phyloP scores from a whole-genome alignment of 306 rosid genomes.

The Sindora glabra region DNA sequence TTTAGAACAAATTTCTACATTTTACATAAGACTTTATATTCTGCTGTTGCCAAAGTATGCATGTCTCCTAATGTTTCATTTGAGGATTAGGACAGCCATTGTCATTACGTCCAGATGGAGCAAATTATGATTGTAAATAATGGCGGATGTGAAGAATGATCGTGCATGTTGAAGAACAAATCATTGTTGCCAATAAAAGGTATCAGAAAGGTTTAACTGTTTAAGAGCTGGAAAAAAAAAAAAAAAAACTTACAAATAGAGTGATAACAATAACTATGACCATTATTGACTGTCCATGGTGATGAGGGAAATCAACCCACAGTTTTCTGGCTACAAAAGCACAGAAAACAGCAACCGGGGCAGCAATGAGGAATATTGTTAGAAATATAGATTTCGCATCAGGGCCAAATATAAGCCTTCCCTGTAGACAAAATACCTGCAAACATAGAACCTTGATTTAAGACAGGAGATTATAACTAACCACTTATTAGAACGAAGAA shows the following conservation, averaged over 20 bases:
- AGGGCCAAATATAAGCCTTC: constrained; percentile 90
- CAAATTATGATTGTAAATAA: no score
- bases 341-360: constrained; percentile 67
- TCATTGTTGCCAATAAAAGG: neutral
- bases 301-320: constrained; percentile 48
- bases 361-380: constrained; percentile 59
- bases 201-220: no score
- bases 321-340: constrained; percentile 62
- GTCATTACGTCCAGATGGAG: no score
- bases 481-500: neutral
- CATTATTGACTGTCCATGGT: constrained; percentile 57
- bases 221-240: no score
- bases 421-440: constrained; percentile 81
- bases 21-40: neutral
- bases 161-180: no score
- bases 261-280: constrained; percentile 44
- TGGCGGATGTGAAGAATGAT: no score
- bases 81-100: neutral
- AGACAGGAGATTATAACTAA: neutral
- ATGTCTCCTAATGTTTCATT: neutral
- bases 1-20: neutral
- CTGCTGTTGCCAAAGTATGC: neutral
- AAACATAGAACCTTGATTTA: neutral
- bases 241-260: constrained; percentile 47
- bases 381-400: constrained; percentile 68